A percentile compares a stretch with the other conserved stretches of the same genome.
Conservation (phyloP, 106 monocot genomes). For the Vanilla planifolia region DNA sequence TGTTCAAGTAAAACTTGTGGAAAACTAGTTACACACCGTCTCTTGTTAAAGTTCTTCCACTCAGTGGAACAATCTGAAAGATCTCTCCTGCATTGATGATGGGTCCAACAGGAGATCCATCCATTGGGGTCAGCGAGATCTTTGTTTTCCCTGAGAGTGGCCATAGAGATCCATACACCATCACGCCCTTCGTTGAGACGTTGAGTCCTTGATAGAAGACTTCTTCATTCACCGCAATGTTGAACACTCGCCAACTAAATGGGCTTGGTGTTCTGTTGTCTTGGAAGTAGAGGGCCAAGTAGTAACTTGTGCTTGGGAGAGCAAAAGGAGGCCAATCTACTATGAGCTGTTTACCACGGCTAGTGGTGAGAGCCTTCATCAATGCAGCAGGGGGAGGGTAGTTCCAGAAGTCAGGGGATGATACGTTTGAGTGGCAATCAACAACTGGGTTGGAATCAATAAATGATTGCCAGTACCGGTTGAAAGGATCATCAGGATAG, state of each 20-base stretch:
- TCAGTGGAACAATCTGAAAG: constrained; percentile 37
- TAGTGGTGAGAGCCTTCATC: constrained; percentile 46
- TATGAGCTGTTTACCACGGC: constrained; percentile 45
- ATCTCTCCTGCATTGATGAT: constrained; percentile 78
- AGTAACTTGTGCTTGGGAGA: constrained; percentile 61
- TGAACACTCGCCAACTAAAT: constrained; percentile 76
- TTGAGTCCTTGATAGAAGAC: constrained; percentile 56
- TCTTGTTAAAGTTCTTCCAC: constrained; percentile 39
- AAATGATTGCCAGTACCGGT: constrained; percentile 84
- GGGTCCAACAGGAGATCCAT: constrained; percentile 65
- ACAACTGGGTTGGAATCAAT: constrained; percentile 30
- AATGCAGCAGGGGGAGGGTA: constrained; percentile 49
- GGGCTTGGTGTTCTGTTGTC: constrained; percentile 68
- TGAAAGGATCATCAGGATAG: constrained; percentile 85
- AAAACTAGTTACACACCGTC: constrained; percentile 32
- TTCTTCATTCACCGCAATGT: constrained; percentile 52
- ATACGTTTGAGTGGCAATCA: constrained; percentile 38
- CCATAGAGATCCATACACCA: constrained; percentile 64
- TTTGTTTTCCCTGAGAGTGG: constrained; percentile 54
- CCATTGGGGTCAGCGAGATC: constrained; percentile 50
- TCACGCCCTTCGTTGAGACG: constrained; percentile 52
- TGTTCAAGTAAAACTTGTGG: not conserved
- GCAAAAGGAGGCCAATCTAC: constrained; percentile 55
- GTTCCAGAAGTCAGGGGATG: constrained; percentile 71
- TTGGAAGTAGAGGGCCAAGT: constrained; percentile 90